phyloP scores from a whole-genome alignment of 2,329 filamentous ascomycete species.

The Ophiostoma sp. region DNA sequence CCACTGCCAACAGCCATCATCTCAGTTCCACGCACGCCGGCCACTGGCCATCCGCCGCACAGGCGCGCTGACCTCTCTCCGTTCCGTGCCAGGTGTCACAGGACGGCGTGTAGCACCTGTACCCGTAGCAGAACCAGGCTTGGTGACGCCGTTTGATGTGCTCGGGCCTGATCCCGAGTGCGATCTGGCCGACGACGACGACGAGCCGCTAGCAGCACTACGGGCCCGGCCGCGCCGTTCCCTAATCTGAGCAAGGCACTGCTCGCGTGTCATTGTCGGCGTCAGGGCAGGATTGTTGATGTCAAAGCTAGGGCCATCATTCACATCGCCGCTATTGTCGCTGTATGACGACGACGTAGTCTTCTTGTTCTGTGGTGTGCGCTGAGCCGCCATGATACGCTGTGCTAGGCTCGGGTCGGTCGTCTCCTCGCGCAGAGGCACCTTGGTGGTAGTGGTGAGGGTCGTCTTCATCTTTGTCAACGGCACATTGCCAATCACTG shows the following conservation, averaged over 20 bases:
- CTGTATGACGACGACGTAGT: slow-evolving; percentile 15
- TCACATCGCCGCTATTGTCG: neutral
- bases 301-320: slow-evolving; percentile 44
- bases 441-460: slow-evolving; percentile 45
- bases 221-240: slow-evolving; percentile 66
- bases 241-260: slow-evolving; percentile 69
- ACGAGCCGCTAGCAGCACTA: slow-evolving; percentile 44
- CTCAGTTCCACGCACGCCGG: slow-evolving; percentile 18
- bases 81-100: slow-evolving; percentile 26
- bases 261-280: slow-evolving; percentile 64
- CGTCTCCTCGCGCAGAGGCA: slow-evolving; percentile 48
- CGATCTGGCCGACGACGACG: slow-evolving; percentile 15
- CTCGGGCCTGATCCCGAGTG: neutral
- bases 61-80: slow-evolving; percentile 26
- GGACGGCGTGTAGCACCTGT: slow-evolving; percentile 21
- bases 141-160: neutral
- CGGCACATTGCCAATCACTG: slow-evolving; percentile 42
- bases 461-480: slow-evolving; percentile 39
- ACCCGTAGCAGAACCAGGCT: slow-evolving; percentile 7
- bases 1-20: neutral
- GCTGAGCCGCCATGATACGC: slow-evolving; percentile 37
- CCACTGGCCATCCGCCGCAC: slow-evolving; percentile 24
- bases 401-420: slow-evolving; percentile 41
- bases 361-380: slow-evolving; percentile 39
- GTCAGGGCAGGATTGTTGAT: slow-evolving; percentile 54